phyloP scores from a whole-genome alignment of 345 rosid genomes.

The Moringa oleifera region DNA sequence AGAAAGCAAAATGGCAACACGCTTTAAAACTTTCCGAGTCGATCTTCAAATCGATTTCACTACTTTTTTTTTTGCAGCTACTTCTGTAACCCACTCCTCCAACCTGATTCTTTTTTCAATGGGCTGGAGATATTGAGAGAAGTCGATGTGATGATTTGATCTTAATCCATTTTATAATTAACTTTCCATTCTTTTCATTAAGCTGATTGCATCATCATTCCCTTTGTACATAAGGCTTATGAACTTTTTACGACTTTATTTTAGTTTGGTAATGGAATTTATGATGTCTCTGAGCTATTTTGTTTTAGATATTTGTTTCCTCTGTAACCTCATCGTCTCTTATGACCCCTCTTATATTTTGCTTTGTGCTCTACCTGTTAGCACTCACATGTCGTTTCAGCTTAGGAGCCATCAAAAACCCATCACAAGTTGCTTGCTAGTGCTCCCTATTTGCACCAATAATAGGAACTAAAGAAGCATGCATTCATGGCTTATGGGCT shows the following conservation, averaged over 20 bases:
- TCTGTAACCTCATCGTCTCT: no score
- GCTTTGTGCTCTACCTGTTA: constrained; percentile 12
- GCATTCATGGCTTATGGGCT: constrained; percentile 23
- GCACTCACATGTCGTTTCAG: no score
- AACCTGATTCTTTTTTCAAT: no score
- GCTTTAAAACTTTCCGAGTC: no score
- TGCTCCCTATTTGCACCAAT: constrained; percentile 20
- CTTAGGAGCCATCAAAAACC: not conserved
- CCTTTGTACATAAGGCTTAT: not conserved
- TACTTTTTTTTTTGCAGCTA: no score
- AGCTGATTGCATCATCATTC: no score
- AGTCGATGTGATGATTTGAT: not conserved
- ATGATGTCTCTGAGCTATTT: not conserved
- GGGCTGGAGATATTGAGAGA: no score
- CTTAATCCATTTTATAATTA: not conserved
- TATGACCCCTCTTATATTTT: constrained; percentile 1
- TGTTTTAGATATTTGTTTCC: constrained; percentile 11
- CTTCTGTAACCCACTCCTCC: no score
- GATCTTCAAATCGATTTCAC: no score
- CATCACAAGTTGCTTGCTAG: constrained; percentile 20
- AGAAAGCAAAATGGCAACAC: no score
- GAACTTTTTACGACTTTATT: not conserved
- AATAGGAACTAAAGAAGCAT: not conserved
- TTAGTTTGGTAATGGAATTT: not conserved
- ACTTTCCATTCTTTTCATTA: not conserved